Conservation (phyloP, 352 stramenopile genomes). For the Globisporangium nagaii region DNA sequence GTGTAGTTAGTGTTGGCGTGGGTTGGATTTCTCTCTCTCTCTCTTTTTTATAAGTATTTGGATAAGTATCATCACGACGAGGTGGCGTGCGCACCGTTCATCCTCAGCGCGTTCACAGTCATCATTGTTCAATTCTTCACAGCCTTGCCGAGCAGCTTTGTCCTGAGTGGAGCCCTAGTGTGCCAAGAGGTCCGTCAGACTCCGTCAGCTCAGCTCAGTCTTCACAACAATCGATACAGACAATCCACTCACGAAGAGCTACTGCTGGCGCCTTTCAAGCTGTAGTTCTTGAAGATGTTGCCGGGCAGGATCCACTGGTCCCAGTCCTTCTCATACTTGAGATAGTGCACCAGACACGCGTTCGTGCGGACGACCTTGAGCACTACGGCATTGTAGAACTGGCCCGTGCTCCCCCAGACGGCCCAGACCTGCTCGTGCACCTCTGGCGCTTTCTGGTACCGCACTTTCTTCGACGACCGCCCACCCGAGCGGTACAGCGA, state of each 20-base stretch:
- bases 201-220: neutral
- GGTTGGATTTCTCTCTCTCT: neutral
- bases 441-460: slow-evolving; percentile 51
- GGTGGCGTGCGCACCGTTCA: neutral
- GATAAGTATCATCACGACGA: neutral
- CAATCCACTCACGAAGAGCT: neutral
- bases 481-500: slow-evolving; percentile 37
- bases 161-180: too few relatives aligned
- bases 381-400: slow-evolving; percentile 76
- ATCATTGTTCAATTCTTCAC: neutral
- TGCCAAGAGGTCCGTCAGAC: too few relatives aligned
- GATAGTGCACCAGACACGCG: slow-evolving; percentile 73
- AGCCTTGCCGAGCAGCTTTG: neutral
- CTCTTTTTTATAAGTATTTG: neutral
- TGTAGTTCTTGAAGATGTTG: slow-evolving; percentile 80
- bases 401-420: slow-evolving; percentile 61
- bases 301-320: slow-evolving; percentile 76
- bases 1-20: neutral
- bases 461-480: slow-evolving; percentile 42
- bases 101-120: too few relatives aligned
- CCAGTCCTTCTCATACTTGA: slow-evolving; percentile 84
- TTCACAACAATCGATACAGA: neutral
- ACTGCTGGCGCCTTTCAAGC: slow-evolving; percentile 4
- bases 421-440: slow-evolving; percentile 72
- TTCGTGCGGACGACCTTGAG: slow-evolving; percentile 76